These are phyloP conservation scores for Leccinum griseonigrum DNA, from an alignment of 1,284 basidiomycete species.

Conservation along the genomic window DNA sequence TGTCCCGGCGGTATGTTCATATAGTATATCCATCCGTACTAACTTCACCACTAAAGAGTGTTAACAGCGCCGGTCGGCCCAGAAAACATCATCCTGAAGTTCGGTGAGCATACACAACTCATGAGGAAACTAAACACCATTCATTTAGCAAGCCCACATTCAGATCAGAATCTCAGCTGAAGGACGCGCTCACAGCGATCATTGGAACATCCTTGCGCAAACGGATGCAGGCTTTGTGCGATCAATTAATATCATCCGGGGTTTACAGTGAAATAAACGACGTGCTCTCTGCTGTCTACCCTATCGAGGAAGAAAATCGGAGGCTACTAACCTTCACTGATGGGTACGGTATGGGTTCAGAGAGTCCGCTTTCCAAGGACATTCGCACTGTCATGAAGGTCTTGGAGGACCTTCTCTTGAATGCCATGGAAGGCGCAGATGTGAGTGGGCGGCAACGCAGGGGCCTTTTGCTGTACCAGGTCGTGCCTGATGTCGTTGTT, in stretches of 20 bases:
- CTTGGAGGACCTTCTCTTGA: neutral
- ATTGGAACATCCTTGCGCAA: neutral
- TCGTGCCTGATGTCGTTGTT: neutral
- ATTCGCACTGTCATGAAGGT: neutral
- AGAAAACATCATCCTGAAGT: neutral
- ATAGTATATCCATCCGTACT: neutral
- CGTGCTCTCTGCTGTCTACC: neutral
- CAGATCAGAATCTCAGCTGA: neutral
- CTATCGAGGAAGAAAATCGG: neutral
- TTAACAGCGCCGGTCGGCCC: neutral
- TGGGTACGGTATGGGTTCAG: neutral
- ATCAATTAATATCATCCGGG: neutral
- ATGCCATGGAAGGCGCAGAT: neutral
- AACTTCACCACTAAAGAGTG: too few species aligned
- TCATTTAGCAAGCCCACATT: neutral
- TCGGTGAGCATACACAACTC: neutral
- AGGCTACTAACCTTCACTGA: neutral
- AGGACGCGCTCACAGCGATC: neutral
- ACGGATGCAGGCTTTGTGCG: neutral
- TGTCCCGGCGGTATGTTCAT: neutral
- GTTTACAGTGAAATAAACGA: neutral
- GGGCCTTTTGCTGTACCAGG: neutral
- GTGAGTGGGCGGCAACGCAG: neutral
- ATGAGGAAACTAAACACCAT: neutral
- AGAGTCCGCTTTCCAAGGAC: neutral